Evolutionary conservation across 495 filamentous ascomycete genomes (phyloP), one percentile per base, ranked within the genome.

Genomic region (Tuber brumale): DNA sequence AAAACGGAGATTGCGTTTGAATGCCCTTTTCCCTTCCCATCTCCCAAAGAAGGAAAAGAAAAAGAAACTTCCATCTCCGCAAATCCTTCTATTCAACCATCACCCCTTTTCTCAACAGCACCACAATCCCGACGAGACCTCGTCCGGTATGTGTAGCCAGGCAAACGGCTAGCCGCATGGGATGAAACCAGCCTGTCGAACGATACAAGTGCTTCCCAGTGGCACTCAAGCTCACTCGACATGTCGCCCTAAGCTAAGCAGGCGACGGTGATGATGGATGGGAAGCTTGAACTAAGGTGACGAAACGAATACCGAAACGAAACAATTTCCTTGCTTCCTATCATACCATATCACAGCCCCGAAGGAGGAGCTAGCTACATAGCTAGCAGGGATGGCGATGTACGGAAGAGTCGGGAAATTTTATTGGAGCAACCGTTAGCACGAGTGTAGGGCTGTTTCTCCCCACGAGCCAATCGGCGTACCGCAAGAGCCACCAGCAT

Each of bases 61-160:
- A 80, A 80, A 79, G 78, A 80, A 80, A 80, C 78, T 79, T 80
- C 78, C 76, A 80, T 74, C 46, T 72, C 77, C 72, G 77, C 75
- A 72, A 44, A 78, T 75, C 77, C 72, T 70, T 66, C 57, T 19
- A 35, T 66, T 35, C 27, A 66, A 66, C 27, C 12, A 31, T 35
- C 27, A 35, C 72, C 72, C 78, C 76, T 57, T 75, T 80, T 75
- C 43, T 66, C 14, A 66, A 66, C n/a, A 18, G 57, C 27, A 66
- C 27, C 73, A 75, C 46, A 73, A 79, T 66, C 31, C 14, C 57
- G 57, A 71, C 73, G 77, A 79, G 70, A 75, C 78, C 77, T 80
- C 66, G 78, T 80, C 76, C 70, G 78, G 78, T 71, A 80, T 80
- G 78, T 80, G 79, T 77, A 80, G 45, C 78, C 78, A 80, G 77